A percentile compares a stretch with the other conserved stretches of the same genome.
phyloP scores from a whole-genome alignment of 306 rosid genomes.

The Cucurbita maxima region DNA sequence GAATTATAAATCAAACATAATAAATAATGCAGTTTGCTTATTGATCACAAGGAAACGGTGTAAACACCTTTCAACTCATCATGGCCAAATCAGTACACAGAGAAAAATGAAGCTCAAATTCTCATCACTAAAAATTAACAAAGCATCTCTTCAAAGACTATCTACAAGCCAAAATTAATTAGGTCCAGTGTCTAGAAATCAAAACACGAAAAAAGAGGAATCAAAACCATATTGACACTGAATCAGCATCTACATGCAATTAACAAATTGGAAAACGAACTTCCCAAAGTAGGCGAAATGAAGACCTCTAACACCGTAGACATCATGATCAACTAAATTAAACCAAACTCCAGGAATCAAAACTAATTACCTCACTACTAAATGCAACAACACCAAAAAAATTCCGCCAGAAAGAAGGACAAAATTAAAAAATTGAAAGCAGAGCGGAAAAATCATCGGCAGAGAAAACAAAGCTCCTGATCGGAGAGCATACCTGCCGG shows the following conservation, averaged over 20 bases:
- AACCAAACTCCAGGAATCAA: neutral
- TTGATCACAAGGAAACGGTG: neutral
- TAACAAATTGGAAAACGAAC: neutral
- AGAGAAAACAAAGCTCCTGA: neutral
- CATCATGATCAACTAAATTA: neutral
- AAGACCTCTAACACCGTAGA: neutral
- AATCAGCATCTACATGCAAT: neutral
- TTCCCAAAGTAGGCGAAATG: neutral
- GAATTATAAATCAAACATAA: neutral
- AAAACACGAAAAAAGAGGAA: neutral
- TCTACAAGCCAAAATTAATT: neutral
- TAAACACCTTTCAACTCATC: neutral
- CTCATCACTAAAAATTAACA: neutral
- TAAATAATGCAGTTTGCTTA: neutral
- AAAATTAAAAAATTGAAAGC: neutral
- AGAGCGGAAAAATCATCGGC: neutral
- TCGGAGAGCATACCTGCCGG: slow-evolving; percentile 51
- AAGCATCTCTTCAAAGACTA: neutral
- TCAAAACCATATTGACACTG: neutral
- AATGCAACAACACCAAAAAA: neutral
- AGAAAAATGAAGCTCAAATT: too few species aligned
- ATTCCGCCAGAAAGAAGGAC: neutral
- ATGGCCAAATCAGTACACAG: neutral
- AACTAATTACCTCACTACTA: neutral
- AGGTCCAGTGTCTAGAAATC: neutral